Conservation (phyloP, 129 eudicot genomes). For the Flaveria ramosissima region DNA sequence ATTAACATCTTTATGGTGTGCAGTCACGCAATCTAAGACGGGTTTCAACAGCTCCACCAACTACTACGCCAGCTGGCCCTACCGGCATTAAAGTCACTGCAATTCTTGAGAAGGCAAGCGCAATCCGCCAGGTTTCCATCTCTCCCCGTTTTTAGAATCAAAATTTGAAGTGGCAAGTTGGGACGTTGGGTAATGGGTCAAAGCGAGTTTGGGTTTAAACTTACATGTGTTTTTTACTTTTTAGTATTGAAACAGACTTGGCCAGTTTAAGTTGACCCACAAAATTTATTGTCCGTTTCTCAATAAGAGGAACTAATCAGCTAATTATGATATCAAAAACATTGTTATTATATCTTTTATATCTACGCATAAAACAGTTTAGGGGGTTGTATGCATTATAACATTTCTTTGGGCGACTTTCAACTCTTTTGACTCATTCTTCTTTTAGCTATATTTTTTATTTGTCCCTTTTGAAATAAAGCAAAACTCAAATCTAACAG, state of each 20-base stretch:
- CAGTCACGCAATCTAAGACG: conserved; percentile 90
- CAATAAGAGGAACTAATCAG: no score
- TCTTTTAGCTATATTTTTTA: not conserved
- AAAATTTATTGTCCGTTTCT: not conserved
- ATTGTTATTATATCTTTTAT: no score
- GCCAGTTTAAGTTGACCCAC: not conserved
- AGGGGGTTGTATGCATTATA: no score
- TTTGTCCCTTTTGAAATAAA: not conserved
- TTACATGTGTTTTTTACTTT: not conserved
- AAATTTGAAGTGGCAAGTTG: conserved; percentile 3
- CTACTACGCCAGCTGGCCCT: conserved; percentile 39
- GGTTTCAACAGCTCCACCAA: conserved; percentile 49
- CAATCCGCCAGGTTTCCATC: conserved; percentile 80
- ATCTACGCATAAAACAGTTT: no score
- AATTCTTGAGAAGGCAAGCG: conserved; percentile 85
- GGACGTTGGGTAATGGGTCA: not conserved
- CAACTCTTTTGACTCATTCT: not conserved
- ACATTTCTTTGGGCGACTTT: not conserved
- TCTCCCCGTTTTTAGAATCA: not conserved
- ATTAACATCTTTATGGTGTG: not conserved
- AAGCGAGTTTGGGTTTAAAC: not conserved
- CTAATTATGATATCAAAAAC: no score
- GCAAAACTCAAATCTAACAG: conserved; percentile 1
- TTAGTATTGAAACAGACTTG: not conserved
- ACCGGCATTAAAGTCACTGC: conserved; percentile 69